Evolutionary conservation across 768 basidiomycete genomes (phyloP).

Genomic region (Lactarius akahatsu): DNA sequence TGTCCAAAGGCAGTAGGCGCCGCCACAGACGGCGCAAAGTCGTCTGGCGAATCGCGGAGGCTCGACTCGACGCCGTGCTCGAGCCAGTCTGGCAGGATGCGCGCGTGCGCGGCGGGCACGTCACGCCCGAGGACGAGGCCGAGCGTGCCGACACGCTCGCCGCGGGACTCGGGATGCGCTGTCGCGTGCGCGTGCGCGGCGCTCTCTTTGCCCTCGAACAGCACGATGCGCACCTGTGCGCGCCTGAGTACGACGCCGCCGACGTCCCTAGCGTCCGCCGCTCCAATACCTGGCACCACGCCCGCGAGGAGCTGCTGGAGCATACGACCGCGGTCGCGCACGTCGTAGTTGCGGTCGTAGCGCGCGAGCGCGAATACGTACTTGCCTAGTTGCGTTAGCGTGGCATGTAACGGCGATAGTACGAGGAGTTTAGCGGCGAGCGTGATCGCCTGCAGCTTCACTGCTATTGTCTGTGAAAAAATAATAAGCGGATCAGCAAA

Average conservation of each 20-base stretch:
- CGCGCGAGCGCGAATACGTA: conserved; percentile 83
- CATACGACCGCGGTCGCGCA: conserved; percentile 87
- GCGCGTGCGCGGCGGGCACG: conserved; percentile 45
- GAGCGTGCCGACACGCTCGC: conserved; percentile 62
- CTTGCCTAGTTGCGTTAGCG: conserved; percentile 53
- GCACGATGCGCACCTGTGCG: conserved; percentile 77
- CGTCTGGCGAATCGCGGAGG: conserved; percentile 68
- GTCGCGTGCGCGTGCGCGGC: conserved; percentile 40
- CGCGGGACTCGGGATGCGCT: conserved; percentile 34
- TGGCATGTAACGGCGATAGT: conserved; percentile 54
- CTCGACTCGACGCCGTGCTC: conserved; percentile 80
- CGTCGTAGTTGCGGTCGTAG: conserved; percentile 87
- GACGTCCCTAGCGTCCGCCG: conserved; percentile 28
- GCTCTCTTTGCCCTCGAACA: conserved; percentile 73
- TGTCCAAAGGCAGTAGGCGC: conserved; percentile 45
- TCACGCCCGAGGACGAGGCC: conserved; percentile 58
- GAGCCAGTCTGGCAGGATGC: conserved; percentile 78
- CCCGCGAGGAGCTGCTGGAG: conserved; percentile 67
- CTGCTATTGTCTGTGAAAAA: conserved; percentile 50
- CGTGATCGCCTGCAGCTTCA: conserved; percentile 82
- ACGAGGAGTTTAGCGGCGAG: conserved; percentile 85
- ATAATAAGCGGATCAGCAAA: conserved; percentile 1
- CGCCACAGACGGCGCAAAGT: conserved; percentile 38
- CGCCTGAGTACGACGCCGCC: conserved; percentile 76
- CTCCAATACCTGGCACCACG: conserved; percentile 35